Base-by-base conservation (phyloP, 2,329 filamentous ascomycete species). In the Monilinia vaccinii-corymbosi region DNA sequence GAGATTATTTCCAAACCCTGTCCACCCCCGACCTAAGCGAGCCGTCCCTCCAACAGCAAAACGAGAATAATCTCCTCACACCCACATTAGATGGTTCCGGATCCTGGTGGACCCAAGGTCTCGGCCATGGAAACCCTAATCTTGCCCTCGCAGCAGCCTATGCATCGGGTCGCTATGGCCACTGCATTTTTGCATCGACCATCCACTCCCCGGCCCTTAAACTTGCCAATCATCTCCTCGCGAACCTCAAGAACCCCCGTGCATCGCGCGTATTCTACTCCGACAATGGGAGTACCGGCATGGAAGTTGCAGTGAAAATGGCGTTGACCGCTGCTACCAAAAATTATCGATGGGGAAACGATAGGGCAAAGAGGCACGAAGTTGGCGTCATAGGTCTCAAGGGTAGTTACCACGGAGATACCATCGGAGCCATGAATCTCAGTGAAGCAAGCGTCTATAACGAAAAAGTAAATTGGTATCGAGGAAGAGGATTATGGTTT, bases 21-120 rank as follows among this genome's bases (percentile, higher is more conserved):
- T 21, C 66, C 28, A 64, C 60, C 25, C 45, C 44, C 62, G 28
- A 23, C 1, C 2, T 32, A 42, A 13, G 6, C 32, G 23, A 16
- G 16, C 31, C 47, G 7, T 28, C 28, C 23, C 10, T 51, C 14
- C 34, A 34, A 28, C 42, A 48, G n/a, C 46, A 7, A 28, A 5
- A 13, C 13, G 25, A 56, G 60, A 52, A 68, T 6, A 66, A 74
- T 8, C 69, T 84, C 4, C 73, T 90, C 0, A 79, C 78, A 49
- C 80, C 88, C 1, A 86, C 87, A 0, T 91, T 94, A 59, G 91
- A 95, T 66, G 90, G 87, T 2, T 94, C 89, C 0, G 89, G 89
- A 1, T 93, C 89, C 0, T 95, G 91, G 90, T 95, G 91, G 90
- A 95, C 90, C 0, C 91, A 95, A 73, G 90, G 90, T 2, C 79